These are phyloP conservation scores for Beauveria sp. DNA, from an alignment of 2,329 filamentous ascomycete genomes.

Conservation along the genomic window DNA sequence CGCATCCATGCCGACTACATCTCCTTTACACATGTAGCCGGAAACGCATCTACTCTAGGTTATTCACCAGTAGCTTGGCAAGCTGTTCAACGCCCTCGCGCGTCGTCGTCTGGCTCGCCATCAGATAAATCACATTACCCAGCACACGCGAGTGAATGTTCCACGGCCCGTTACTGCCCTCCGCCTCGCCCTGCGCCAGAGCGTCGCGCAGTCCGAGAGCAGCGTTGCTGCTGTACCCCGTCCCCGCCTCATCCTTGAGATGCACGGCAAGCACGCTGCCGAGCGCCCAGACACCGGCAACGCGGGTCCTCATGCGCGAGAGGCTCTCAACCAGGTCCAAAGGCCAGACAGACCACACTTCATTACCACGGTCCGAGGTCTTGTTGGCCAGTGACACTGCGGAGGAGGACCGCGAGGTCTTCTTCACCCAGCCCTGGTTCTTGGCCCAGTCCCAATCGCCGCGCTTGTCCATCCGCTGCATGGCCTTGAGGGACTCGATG, in stretches of 20 bases:
- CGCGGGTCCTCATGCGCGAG: slow-evolving; percentile 42
- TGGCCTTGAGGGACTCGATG: slow-evolving; percentile 52
- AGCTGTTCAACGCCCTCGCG: slow-evolving; percentile 23
- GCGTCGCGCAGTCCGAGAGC: slow-evolving; percentile 35
- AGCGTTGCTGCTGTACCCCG: slow-evolving; percentile 40
- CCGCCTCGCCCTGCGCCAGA: slow-evolving; percentile 22
- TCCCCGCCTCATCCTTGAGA: slow-evolving; percentile 32
- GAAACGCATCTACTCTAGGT: background rate
- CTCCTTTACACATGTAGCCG: background rate
- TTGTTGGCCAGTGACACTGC: background rate
- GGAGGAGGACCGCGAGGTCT: background rate
- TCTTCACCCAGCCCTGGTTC: slow-evolving; percentile 32
- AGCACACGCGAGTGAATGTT: slow-evolving; percentile 48
- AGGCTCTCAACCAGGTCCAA: slow-evolving; percentile 49
- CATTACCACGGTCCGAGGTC: background rate
- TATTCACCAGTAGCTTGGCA: background rate
- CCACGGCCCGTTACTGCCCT: slow-evolving; percentile 28
- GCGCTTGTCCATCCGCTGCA: slow-evolving; percentile 49
- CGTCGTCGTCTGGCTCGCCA: slow-evolving; percentile 42
- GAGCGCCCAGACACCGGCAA: slow-evolving; percentile 63
- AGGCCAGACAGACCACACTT: slow-evolving; percentile 65
- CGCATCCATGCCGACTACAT: background rate
- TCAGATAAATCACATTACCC: slow-evolving; percentile 52
- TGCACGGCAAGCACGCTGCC: slow-evolving; percentile 67
- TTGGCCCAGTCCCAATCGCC: slow-evolving; percentile 52